Conservation (phyloP, 306 rosid genomes). For the Hylodesmum podocarpum region DNA sequence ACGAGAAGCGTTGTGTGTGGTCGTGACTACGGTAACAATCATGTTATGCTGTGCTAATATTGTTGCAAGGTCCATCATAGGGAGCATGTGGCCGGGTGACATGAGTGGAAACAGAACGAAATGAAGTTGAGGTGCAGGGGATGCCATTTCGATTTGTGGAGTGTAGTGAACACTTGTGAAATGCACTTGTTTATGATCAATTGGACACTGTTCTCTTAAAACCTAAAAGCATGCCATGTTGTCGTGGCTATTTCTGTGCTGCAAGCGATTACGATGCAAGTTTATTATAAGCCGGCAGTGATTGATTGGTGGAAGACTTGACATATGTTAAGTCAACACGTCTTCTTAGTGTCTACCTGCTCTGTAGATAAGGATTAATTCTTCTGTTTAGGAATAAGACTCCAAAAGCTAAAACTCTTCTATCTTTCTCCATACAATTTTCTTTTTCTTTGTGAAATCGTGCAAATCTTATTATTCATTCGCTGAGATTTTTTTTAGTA, state of each 20-base stretch:
- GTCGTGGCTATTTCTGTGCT: not conserved
- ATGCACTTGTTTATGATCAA: not conserved
- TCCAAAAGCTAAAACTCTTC: too few species aligned
- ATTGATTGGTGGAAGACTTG: not conserved
- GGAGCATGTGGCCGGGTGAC: constrained; percentile 52
- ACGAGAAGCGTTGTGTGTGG: constrained; percentile 46
- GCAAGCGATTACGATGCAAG: constrained; percentile 11
- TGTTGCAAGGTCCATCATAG: constrained; percentile 48
- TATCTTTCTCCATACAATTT: too few species aligned
- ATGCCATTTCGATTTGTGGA: constrained; percentile 25
- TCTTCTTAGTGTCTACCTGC: not conserved
- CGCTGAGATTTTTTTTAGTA: too few species aligned
- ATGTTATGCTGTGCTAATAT: constrained; percentile 27
- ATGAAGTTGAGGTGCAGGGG: constrained; percentile 39
- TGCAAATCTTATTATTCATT: too few species aligned
- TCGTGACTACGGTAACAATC: constrained; percentile 42
- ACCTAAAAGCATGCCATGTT: too few species aligned
- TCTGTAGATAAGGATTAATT: not conserved
- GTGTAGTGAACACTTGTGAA: not conserved
- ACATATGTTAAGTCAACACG: not conserved
- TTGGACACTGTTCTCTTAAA: not conserved
- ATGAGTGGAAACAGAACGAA: constrained; percentile 42
- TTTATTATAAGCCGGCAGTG: not conserved
- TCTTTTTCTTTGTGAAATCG: too few species aligned
- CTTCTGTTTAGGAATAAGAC: too few species aligned